These are phyloP conservation scores for Psilocybe subaeruginosa DNA, from an alignment of 768 basidiomycete species.

Conservation along the genomic window DNA sequence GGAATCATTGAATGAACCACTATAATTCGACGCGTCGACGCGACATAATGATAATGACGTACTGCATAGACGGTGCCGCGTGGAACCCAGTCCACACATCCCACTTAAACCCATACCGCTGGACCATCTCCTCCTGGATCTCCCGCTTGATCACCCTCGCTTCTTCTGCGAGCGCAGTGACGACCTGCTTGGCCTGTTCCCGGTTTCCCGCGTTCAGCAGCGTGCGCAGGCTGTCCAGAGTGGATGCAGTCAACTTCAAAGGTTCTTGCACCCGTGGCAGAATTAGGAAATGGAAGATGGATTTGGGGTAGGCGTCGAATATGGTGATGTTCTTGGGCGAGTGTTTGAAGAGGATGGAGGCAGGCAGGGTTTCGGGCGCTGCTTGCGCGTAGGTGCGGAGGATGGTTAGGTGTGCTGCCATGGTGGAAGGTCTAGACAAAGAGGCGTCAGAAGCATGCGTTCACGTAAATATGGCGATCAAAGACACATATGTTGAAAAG, in stretches of 20 bases:
- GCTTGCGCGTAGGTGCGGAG: conserved; percentile 64
- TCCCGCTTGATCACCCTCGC: conserved; percentile 57
- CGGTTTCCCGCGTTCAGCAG: conserved; percentile 56
- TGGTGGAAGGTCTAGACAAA: conserved; percentile 14
- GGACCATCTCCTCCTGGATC: conserved; percentile 81
- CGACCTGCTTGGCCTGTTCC: conserved; percentile 52
- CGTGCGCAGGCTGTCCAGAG: conserved; percentile 56
- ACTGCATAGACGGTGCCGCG: conserved; percentile 86
- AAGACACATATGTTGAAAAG: neutral
- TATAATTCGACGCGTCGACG: neutral
- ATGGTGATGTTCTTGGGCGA: conserved; percentile 62
- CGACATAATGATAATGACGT: conserved; percentile 29
- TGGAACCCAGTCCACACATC: conserved; percentile 84
- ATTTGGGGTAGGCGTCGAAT: conserved; percentile 80
- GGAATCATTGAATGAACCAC: neutral
- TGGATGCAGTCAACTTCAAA: conserved; percentile 25
- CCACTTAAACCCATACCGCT: conserved; percentile 77
- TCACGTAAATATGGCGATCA: too few species aligned
- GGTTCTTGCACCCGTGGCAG: conserved; percentile 61
- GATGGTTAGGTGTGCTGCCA: conserved; percentile 51
- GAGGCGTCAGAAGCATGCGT: too few species aligned
- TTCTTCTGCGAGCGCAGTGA: conserved; percentile 56
- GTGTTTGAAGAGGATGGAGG: conserved; percentile 61
- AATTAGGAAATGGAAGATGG: conserved; percentile 86
- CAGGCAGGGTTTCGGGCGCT: conserved; percentile 55